Percentiles rank a stretch among this genome's conserved stretches.
Conservation (phyloP, 73 alveolate species). For the Stentor roeselii region DNA sequence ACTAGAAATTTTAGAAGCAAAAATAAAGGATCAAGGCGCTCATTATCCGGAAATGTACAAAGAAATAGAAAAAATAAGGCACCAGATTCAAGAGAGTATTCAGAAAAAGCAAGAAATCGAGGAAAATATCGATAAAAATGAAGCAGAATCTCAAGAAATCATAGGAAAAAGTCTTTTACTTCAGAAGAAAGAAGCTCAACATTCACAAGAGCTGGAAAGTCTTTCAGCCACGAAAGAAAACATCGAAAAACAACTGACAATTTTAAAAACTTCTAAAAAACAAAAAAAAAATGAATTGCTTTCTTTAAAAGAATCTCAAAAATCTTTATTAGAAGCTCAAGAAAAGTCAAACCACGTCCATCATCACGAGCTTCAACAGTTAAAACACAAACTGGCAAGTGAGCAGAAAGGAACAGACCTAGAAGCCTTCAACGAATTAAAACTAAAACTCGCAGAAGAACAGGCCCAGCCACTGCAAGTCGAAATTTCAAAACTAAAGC, state of each 20-base stretch:
- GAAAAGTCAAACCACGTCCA: not conserved
- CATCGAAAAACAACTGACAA: not conserved
- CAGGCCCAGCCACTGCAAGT: not conserved
- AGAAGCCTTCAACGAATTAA: not conserved
- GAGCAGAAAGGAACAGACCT: not conserved
- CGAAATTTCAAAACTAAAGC: not conserved
- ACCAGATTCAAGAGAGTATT: not conserved
- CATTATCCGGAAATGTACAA: not conserved
- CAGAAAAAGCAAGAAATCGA: not conserved
- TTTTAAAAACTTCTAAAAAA: not conserved
- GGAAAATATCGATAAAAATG: not conserved
- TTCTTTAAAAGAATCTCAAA: too few species aligned
- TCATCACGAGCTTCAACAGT: not conserved
- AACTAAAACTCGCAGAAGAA: not conserved
- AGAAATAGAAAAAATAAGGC: not conserved
- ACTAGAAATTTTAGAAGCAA: not conserved
- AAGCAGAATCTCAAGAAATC: slow-evolving; percentile 13
- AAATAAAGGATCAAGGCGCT: not conserved
- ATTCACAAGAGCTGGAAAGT: not conserved
- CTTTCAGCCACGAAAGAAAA: not conserved
- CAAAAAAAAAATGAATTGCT: not conserved
- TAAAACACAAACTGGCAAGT: too few species aligned
- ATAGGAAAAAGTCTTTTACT: not conserved
- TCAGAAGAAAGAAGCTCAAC: not conserved
- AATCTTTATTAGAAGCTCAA: too few species aligned